Evolutionary conservation across 768 basidiomycete species (phyloP).

Genomic region (Boletus reticulatus): DNA sequence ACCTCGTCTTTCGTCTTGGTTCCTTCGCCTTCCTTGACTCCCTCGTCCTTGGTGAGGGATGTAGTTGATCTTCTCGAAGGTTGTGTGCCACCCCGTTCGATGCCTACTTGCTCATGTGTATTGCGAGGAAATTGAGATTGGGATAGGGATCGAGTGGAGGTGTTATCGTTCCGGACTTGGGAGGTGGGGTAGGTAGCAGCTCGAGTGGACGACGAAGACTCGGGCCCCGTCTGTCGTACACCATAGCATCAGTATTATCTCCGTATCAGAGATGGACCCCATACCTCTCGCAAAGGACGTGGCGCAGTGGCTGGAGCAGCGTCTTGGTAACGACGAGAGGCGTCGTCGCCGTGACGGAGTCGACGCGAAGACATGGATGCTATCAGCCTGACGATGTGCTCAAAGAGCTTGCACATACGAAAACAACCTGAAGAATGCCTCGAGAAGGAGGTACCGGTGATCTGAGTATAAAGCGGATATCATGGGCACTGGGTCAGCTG

Average conservation of each 20-base stretch:
- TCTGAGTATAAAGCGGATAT: slow-evolving; percentile 6
- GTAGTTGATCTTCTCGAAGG: not conserved
- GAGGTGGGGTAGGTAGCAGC: not conserved
- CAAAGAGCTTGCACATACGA: slow-evolving; percentile 14
- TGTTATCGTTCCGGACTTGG: not conserved
- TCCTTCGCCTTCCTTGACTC: not conserved
- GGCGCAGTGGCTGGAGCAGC: not conserved
- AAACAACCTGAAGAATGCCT: slow-evolving; percentile 6
- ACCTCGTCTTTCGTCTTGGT: slow-evolving; percentile 8
- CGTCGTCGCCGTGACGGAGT: not conserved
- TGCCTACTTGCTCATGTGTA: not conserved
- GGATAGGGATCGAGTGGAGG: not conserved
- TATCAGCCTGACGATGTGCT: slow-evolving; percentile 8
- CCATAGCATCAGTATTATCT: not conserved
- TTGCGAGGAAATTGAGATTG: not conserved
- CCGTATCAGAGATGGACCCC: not conserved
- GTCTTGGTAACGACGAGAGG: not conserved
- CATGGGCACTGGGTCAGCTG: slow-evolving; percentile 9
- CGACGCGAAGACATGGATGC: slow-evolving; percentile 7
- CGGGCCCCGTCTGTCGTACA: not conserved
- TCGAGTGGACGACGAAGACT: not conserved
- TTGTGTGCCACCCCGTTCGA: not conserved
- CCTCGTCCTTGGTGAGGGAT: not conserved
- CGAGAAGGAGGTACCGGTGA: not conserved
- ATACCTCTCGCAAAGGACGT: slow-evolving; percentile 10